Conservation (phyloP, 495 filamentous ascomycete species). For the Parachaetomium inaequale region DNA sequence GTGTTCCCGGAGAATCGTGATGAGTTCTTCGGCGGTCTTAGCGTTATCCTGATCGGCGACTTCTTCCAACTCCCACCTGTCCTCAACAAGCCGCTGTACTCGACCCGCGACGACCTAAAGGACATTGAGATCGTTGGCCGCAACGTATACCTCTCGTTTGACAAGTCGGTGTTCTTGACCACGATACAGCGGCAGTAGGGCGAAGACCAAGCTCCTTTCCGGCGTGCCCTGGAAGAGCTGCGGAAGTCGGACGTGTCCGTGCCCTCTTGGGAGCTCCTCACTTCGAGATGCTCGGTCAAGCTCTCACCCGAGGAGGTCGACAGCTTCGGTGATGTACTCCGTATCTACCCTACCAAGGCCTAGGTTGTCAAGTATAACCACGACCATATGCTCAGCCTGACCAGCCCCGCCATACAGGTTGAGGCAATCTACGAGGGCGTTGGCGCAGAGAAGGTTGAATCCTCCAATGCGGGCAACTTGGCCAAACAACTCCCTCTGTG, state of each 20-base stretch:
- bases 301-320: constrained; percentile 6
- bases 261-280: constrained; percentile 1
- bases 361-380: constrained; percentile 1
- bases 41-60: constrained; percentile 4
- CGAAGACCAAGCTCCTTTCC: constrained; percentile 9
- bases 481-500: constrained; percentile 2
- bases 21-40: constrained; percentile 7
- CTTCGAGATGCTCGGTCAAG: constrained; percentile 3
- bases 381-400: constrained; percentile 5
- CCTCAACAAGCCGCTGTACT: constrained; percentile 3
- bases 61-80: constrained; percentile 10
- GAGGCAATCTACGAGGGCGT: constrained; percentile 6
- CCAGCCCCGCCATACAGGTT: constrained; percentile 5
- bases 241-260: not conserved
- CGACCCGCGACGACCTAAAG: not conserved
- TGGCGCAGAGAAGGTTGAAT: constrained; percentile 1
- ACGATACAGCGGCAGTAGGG: constrained; percentile 10
- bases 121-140: constrained; percentile 4
- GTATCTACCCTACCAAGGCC: constrained; percentile 8
- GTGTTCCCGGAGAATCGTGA: constrained; percentile 7
- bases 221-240: constrained; percentile 1
- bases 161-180: constrained; percentile 7
- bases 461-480: constrained; percentile 7
- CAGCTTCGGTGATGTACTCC: constrained; percentile 1
- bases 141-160: constrained; percentile 4